A percentile compares a stretch with the other conserved stretches of the same genome.
Conservation (phyloP, 2,329 filamentous ascomycete genomes). For the Curvularia eragrostidis region DNA sequence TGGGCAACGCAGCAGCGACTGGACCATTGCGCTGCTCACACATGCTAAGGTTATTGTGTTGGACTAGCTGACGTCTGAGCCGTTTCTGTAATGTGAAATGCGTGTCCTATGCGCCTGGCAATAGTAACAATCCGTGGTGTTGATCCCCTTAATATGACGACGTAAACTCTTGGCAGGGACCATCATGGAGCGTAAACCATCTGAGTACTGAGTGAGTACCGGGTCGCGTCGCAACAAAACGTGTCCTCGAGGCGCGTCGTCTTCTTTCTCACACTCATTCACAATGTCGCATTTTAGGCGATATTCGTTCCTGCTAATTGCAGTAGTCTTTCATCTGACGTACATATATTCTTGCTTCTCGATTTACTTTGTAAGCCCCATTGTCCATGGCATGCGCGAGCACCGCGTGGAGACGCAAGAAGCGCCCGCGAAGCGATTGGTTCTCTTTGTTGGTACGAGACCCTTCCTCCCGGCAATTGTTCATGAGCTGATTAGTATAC, state of each 20-base stretch:
- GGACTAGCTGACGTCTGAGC: not conserved
- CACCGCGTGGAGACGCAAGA: conserved; percentile 73
- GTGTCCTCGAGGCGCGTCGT: conserved; percentile 37
- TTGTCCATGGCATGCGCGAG: conserved; percentile 92
- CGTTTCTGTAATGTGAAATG: not conserved
- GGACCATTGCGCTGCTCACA: not conserved
- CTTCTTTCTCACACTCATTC: conserved; percentile 27
- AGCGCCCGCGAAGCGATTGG: conserved; percentile 85
- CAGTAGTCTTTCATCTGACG: conserved; percentile 88
- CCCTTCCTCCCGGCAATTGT: not conserved
- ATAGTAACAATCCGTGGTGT: not conserved
- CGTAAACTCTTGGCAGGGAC: conserved; percentile 27
- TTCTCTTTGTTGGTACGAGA: conserved; percentile 83
- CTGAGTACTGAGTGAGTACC: conserved; percentile 32
- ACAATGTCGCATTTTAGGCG: conserved; percentile 67
- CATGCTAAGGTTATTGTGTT: not conserved
- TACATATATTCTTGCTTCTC: conserved; percentile 86
- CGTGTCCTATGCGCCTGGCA: not conserved
- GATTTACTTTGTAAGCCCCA: conserved; percentile 97
- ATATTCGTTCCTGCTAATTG: conserved; percentile 84
- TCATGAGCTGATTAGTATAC: conserved; percentile 1
- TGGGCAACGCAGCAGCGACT: not conserved
- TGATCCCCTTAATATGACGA: conserved; percentile 8
- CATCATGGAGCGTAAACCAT: conserved; percentile 31
- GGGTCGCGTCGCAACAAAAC: conserved; percentile 24